Evolutionary conservation across 495 filamentous ascomycete species (phyloP), one percentile per base, ranked within the genome.

Genomic region (Staphylotrichum longicolle): DNA sequence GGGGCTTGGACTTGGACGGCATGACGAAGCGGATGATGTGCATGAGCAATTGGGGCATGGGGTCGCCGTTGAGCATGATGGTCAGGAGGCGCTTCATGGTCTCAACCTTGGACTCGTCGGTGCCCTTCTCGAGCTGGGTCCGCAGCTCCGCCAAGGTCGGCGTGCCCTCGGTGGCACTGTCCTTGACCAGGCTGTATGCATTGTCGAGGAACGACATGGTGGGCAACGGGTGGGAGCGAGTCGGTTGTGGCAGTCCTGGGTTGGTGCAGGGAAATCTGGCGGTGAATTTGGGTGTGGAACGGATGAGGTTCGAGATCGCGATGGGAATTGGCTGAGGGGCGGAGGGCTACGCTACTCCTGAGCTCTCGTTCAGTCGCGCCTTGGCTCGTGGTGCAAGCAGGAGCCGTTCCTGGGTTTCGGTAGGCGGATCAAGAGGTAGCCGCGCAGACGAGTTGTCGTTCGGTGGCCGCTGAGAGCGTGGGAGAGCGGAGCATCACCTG

Each of bases 21-120:
- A 98, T 98, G 65, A 99, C 91, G 75, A 98, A 98, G 74, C 94
- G 89, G 78, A 99, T 98, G 70, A 99, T 98, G 77, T 97, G 95
- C 95, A 99, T 99, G 65, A 99, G 84, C 15, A 99, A 83, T 67
- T 90, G 86, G 44, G 91, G 86, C 88, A 98, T 92, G 41, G 95
- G 91, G 70, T 98, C 95, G 59, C 95, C 95, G 72, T 97, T 99
- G 69, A 99, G 86, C 93, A 97, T 96, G 74, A 96, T 84, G 63
- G 91, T 96, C 64, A 98, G 82, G 76, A 99, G 89, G 78, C 88
- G 87, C 83, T 94, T 94, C 95, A 99, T 98, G 14, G 95, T 98
- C 66, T 98, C 95, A 75, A 95, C 80, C 81, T 99, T 99, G 68
- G 85, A 85, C 74, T 99, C 95, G 78, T 99, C 95, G 63, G 81